A percentile compares a stretch with the other conserved stretches of the same genome.
These are phyloP conservation scores for Bombardia bombarda DNA, from an alignment of 495 filamentous ascomycete species.

Conservation along the genomic window DNA sequence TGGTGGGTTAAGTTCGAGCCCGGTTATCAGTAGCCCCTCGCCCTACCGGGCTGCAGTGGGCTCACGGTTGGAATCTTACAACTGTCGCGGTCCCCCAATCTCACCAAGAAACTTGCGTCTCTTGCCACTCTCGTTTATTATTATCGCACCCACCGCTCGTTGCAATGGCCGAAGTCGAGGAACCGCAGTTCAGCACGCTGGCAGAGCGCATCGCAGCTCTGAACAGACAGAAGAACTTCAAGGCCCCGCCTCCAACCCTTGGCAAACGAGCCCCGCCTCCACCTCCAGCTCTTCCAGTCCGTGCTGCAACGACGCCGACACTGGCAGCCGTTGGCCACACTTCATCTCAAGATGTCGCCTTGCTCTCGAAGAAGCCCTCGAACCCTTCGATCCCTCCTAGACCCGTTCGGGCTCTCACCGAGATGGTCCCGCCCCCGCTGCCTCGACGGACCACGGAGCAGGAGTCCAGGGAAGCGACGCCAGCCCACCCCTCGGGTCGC, in stretches of 20 bases:
- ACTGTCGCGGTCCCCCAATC: too few species aligned
- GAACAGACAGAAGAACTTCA: slow-evolving; percentile 44
- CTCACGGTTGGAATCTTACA: too few species aligned
- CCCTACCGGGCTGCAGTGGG: too few species aligned
- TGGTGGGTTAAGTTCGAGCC: too few species aligned
- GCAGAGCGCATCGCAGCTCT: slow-evolving; percentile 48
- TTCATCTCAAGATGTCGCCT: slow-evolving; percentile 14
- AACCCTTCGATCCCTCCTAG: slow-evolving; percentile 31
- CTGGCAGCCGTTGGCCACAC: slow-evolving; percentile 2
- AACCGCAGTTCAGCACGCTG: slow-evolving; percentile 47
- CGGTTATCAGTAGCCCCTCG: too few species aligned
- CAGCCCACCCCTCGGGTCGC: slow-evolving; percentile 9
- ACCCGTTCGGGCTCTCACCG: slow-evolving; percentile 18
- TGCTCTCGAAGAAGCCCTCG: slow-evolving; percentile 6
- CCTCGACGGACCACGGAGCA: slow-evolving; percentile 28
- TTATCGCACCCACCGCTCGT: too few species aligned
- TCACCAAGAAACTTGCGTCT: too few species aligned
- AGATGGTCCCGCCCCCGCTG: slow-evolving; percentile 24
- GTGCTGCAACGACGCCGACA: slow-evolving; percentile 15
- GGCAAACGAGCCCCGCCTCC: slow-evolving; percentile 41
- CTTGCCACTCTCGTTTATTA: too few species aligned
- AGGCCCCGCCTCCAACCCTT: slow-evolving; percentile 23
- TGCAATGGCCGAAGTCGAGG: slow-evolving; percentile 46
- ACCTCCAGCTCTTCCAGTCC: slow-evolving; percentile 24
- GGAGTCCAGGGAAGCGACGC: background rate